These are phyloP conservation scores for Penicillium aurantiogriseum DNA, from an alignment of 2,329 filamentous ascomycete genomes.

Conservation along the genomic window DNA sequence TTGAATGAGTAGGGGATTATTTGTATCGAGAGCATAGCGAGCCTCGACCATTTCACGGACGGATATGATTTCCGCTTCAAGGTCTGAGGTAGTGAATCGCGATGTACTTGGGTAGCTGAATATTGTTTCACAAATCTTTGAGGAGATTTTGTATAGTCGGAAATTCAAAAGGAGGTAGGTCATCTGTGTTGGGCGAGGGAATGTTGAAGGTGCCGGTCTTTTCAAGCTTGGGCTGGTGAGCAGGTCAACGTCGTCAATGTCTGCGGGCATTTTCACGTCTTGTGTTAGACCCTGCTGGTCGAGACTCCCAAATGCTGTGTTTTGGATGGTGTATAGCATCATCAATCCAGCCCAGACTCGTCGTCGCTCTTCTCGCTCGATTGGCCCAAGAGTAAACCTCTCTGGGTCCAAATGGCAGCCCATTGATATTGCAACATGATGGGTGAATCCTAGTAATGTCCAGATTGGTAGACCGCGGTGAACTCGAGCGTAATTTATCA, in stretches of 20 bases:
- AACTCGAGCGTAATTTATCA: constrained; percentile 41
- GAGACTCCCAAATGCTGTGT: constrained; percentile 37
- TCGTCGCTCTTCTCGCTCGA: constrained; percentile 42
- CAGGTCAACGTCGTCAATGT: constrained; percentile 40
- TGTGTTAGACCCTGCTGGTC: constrained; percentile 29
- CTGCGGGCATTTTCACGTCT: constrained; percentile 34
- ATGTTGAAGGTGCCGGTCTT: constrained; percentile 16
- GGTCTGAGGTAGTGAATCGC: constrained; percentile 20
- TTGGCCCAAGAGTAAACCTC: constrained; percentile 33
- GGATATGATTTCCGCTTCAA: constrained; percentile 32
- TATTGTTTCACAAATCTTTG: constrained; percentile 37
- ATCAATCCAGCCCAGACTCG: constrained; percentile 42
- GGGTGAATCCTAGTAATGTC: constrained; percentile 41
- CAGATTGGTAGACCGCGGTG: constrained; percentile 39
- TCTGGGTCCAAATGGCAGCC: constrained; percentile 45
- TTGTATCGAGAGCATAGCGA: constrained; percentile 30
- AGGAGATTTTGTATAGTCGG: constrained; percentile 37
- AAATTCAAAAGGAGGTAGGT: constrained; percentile 42
- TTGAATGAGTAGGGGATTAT: constrained; percentile 30
- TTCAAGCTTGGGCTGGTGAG: constrained; percentile 23
- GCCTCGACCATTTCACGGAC: constrained; percentile 34
- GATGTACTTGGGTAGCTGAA: constrained; percentile 30
- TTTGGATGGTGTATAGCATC: constrained; percentile 43
- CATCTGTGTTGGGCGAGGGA: constrained; percentile 40
- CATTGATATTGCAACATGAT: constrained; percentile 43